phyloP scores from a whole-genome alignment of 768 basidiomycete species.

The Serendipita indica region DNA sequence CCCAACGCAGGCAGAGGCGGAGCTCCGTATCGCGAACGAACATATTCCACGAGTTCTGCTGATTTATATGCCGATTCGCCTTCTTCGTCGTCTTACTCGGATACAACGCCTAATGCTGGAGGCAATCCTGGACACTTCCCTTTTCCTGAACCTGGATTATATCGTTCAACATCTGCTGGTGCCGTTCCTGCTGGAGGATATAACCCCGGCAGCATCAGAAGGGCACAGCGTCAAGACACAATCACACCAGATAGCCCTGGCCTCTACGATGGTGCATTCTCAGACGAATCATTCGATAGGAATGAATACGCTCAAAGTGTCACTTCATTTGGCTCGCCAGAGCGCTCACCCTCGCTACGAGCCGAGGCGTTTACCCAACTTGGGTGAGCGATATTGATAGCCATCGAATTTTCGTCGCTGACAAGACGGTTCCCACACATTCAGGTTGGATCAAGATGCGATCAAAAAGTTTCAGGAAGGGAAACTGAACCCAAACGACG shows the following conservation, averaged over 20 bases:
- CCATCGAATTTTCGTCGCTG: neutral
- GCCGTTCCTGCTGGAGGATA: neutral
- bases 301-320: conserved; percentile 1
- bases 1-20: neutral
- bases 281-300: conserved; percentile 8
- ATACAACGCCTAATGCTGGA: neutral
- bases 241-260: conserved; percentile 1
- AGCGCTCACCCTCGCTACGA: neutral
- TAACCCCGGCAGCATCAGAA: neutral
- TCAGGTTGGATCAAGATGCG: neutral
- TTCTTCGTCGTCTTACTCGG: neutral
- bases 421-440: neutral
- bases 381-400: too few relatives aligned
- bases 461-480: conserved; percentile 54
- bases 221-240: neutral
- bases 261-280: neutral
- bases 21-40: neutral
- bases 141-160: conserved; percentile 41
- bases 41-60: neutral
- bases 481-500: conserved; percentile 46
- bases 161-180: conserved; percentile 29
- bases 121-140: conserved; percentile 12
- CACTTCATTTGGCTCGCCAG: neutral
- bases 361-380: neutral
- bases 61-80: neutral